Evolutionary conservation across 1,284 basidiomycete species (phyloP).

Genomic region (Tylopilus microsporus): DNA sequence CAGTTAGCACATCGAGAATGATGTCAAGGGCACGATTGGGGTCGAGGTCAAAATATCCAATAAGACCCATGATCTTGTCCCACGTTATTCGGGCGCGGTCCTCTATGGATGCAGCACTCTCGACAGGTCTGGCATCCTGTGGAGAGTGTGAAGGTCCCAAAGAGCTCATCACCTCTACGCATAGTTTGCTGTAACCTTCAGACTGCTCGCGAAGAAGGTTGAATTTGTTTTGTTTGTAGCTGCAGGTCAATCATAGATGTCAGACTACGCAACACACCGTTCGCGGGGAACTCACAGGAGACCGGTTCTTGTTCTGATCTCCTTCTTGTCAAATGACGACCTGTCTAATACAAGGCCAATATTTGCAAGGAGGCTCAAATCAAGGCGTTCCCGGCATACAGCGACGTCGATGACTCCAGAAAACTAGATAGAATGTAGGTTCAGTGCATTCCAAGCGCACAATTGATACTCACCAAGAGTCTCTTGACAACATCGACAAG

Average conservation of each 20-base stretch:
- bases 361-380: constrained; percentile 54
- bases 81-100: constrained; percentile 73
- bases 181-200: constrained; percentile 93
- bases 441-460: not conserved
- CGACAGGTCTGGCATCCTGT: constrained; percentile 55
- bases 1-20: constrained; percentile 86
- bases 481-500: constrained; percentile 56
- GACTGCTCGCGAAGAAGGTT: constrained; percentile 96
- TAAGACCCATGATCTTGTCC: constrained; percentile 82
- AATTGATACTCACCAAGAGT: constrained; percentile 53
- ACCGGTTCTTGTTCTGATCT: constrained; percentile 71
- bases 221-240: constrained; percentile 98
- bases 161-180: constrained; percentile 77
- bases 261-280: constrained; percentile 3
- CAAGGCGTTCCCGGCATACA: constrained; percentile 68
- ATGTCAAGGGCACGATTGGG: constrained; percentile 92
- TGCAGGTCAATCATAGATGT: constrained; percentile 29
- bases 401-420: constrained; percentile 51
- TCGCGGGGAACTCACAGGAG: constrained; percentile 58
- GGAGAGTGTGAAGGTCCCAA: constrained; percentile 69
- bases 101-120: constrained; percentile 52
- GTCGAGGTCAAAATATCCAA: constrained; percentile 95
- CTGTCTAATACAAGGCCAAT: constrained; percentile 65
- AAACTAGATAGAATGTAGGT: constrained; percentile 11
- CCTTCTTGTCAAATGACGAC: constrained; percentile 61